Evolutionary conservation across 192 early-diverging fungal species (phyloP).

Genomic region (Backusella mclennaniae): DNA sequence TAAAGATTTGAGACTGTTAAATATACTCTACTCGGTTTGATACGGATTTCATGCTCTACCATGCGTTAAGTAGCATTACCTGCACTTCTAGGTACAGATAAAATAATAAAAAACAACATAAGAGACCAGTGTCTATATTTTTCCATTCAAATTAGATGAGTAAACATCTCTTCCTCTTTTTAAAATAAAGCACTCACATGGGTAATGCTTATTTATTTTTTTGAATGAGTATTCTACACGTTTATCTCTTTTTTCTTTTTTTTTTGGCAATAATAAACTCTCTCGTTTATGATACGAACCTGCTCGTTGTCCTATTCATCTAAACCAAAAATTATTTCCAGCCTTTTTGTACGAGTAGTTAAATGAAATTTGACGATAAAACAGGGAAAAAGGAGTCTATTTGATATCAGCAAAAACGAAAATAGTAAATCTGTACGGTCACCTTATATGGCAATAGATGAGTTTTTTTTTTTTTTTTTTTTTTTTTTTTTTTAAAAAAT

Average conservation of each 20-base stretch:
- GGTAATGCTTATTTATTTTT: not conserved
- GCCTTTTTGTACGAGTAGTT: not conserved
- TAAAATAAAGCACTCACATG: slow-evolving; percentile 57
- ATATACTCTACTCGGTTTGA: slow-evolving; percentile 68
- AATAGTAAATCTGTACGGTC: too few species aligned
- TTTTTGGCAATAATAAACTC: slow-evolving; percentile 90
- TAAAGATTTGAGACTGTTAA: slow-evolving; percentile 84
- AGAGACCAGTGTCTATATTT: slow-evolving; percentile 61
- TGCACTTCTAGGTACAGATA: not conserved
- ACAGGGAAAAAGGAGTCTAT: too few species aligned
- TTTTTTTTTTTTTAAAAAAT: too few species aligned
- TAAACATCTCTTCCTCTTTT: not conserved
- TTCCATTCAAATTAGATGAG: not conserved
- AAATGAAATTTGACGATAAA: not conserved
- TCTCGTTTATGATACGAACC: slow-evolving; percentile 92
- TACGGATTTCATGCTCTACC: slow-evolving; percentile 93
- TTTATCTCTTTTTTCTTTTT: slow-evolving; percentile 76
- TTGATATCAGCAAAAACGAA: too few species aligned
- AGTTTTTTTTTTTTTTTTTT: too few species aligned
- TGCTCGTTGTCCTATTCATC: slow-evolving; percentile 72
- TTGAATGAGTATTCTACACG: too few species aligned
- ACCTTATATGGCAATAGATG: too few species aligned
- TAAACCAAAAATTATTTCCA: slow-evolving; percentile 33
- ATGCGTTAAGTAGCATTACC: slow-evolving; percentile 82
- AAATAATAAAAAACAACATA: slow-evolving; percentile 27